Base-by-base conservation (phyloP, 306 rosid genomes). In the Cucumis hystrix region DNA sequence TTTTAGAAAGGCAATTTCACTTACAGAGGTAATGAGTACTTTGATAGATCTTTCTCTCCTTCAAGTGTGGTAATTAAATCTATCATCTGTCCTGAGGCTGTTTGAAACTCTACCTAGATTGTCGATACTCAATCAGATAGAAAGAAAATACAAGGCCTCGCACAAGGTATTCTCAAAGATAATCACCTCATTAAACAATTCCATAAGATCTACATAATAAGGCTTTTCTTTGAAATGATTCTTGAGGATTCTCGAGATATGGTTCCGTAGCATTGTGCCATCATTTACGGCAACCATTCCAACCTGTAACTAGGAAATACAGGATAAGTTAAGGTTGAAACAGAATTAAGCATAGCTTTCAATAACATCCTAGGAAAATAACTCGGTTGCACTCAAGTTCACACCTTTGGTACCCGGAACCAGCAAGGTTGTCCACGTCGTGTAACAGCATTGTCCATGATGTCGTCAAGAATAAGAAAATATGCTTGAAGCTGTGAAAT, bases 61-160 rank as follows among this genome's bases (percentile, higher is more conserved):
- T 90, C 96, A 39, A 87, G 81, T 35, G 97, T 90, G 79, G 97
- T 90, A 83, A 92, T 95, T 79, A 95, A 81, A 85, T 95, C 99
- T 55, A 95, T 92, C 99, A 92, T 88, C 82, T 95, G 99, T 89
- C 99, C 99, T 7, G 92, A 89, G 80, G 96, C 88, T 60, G 99
- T 95, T 85, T 92, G 99, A 79, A 92, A 95, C 76, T 95, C 99
- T 57, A 95, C 99, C 96, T 93, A 78, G 51, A 56, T 33, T 77
- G 25, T 23, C 3, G 8, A 47, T 23, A 70, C 59, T 70, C 16
- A 4, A 70, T 70, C 10, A 70, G 76, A 13, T 14, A 70, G 21
- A 67, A 15, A 66, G 37, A 45, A 69, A 45, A 70, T 45, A 25
- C 55, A 37, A 66, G 43, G 33, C 58, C 78, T 47, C 25, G 69